Conservation (phyloP, 2,329 filamentous ascomycete genomes). For the Aspergillus sojae region DNA sequence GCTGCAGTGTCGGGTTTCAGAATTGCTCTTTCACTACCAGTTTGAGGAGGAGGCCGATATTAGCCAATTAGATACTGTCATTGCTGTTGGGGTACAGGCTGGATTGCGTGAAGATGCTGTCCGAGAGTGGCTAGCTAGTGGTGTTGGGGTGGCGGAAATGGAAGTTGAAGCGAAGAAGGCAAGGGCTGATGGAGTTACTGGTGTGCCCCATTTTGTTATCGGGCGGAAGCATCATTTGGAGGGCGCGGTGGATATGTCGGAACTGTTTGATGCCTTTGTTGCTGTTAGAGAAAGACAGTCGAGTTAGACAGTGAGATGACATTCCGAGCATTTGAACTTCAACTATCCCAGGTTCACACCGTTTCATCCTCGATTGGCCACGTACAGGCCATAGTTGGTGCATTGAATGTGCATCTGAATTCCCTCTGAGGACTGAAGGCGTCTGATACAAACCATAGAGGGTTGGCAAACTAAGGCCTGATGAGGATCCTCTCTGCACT, state of each 20-base stretch:
- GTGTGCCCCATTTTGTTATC: constrained; percentile 25
- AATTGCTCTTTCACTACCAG: constrained; percentile 22
- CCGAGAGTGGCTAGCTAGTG: constrained; percentile 15
- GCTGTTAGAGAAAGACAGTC: constrained; percentile 3
- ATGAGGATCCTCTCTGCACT: background rate
- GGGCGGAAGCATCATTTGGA: constrained; percentile 15
- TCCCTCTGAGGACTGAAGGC: too few species aligned
- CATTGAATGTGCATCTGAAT: background rate
- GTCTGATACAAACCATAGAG: too few species aligned
- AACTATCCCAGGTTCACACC: background rate
- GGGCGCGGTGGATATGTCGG: constrained; percentile 21
- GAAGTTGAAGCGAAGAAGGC: constrained; percentile 14
- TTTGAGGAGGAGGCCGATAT: constrained; percentile 26
- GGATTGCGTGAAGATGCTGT: constrained; percentile 15
- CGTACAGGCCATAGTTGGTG: background rate
- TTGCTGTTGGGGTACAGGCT: constrained; percentile 13
- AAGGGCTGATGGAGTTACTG: constrained; percentile 13
- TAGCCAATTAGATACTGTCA: constrained; percentile 13
- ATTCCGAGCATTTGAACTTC: background rate
- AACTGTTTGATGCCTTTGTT: constrained; percentile 23
- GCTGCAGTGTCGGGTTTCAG: constrained; percentile 15
- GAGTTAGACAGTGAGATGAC: background rate
- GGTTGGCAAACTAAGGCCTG: background rate
- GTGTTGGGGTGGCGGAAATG: constrained; percentile 10
- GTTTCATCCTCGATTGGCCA: background rate